These are phyloP conservation scores for Sphaceloma murrayae DNA, from an alignment of 2,329 filamentous ascomycete species.

Conservation along the genomic window DNA sequence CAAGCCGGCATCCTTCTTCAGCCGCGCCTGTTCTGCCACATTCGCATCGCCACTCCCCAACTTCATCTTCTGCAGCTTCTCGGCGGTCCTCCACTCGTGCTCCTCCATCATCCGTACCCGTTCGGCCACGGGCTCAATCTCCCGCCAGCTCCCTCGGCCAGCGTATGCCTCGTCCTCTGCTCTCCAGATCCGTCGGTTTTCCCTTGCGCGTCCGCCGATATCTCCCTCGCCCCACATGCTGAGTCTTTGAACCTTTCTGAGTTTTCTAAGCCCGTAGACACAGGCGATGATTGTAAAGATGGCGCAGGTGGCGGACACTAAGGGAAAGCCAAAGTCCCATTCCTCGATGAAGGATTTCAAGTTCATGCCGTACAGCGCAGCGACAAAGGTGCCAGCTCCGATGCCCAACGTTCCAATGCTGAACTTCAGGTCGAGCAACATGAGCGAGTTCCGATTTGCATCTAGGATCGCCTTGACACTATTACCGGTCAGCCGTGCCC, in stretches of 20 bases:
- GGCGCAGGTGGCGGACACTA: slow-evolving; percentile 61
- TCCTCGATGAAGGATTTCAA: slow-evolving; percentile 98
- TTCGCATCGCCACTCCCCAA: slow-evolving; percentile 15
- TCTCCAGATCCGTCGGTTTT: slow-evolving; percentile 19
- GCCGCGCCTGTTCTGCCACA: slow-evolving; percentile 3
- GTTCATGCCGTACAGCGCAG: slow-evolving; percentile 99
- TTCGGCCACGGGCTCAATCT: slow-evolving; percentile 21
- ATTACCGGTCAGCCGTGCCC: slow-evolving; percentile 4
- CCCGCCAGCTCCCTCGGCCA: slow-evolving; percentile 26
- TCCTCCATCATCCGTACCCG: slow-evolving; percentile 17
- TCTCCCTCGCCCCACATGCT: slow-evolving; percentile 65
- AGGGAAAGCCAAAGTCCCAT: slow-evolving; percentile 72
- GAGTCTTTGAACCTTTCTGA: slow-evolving; percentile 77
- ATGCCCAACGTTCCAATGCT: slow-evolving; percentile 91
- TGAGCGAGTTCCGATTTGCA: slow-evolving; percentile 94
- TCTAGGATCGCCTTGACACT: slow-evolving; percentile 95
- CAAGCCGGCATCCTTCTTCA: slow-evolving; percentile 1
- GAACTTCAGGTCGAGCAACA: slow-evolving; percentile 94
- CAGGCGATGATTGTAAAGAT: slow-evolving; percentile 68
- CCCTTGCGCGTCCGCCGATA: slow-evolving; percentile 22
- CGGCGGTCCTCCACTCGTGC: slow-evolving; percentile 24
- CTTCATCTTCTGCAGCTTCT: slow-evolving; percentile 20
- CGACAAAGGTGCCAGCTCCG: slow-evolving; percentile 86
- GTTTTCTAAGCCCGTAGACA: slow-evolving; percentile 70
- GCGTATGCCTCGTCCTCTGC: slow-evolving; percentile 17